These are phyloP conservation scores for Orbilia oligospora DNA, from an alignment of 2,329 filamentous ascomycete species.

Conservation along the genomic window DNA sequence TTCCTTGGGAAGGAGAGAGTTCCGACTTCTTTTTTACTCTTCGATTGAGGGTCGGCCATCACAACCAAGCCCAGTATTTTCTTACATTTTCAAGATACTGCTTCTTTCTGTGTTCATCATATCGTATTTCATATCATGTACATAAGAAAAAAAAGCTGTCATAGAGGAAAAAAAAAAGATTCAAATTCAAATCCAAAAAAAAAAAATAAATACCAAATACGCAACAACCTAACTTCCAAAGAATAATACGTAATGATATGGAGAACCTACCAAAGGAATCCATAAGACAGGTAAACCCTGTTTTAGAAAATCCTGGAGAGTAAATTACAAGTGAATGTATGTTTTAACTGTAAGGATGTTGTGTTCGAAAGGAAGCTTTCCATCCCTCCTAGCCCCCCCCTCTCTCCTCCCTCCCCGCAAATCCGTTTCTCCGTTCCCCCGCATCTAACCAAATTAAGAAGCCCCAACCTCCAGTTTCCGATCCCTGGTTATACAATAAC, in stretches of 20 bases:
- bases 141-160: constrained; percentile 13
- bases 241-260: not conserved
- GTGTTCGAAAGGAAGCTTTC: not conserved
- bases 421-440: constrained; percentile 35
- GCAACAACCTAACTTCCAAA: not conserved
- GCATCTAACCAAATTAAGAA: constrained; percentile 46
- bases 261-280: not conserved
- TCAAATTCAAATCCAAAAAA: not conserved
- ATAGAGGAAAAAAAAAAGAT: constrained; percentile 1
- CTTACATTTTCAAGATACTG: not conserved
- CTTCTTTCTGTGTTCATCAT: not conserved
- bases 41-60: not conserved
- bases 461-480: constrained; percentile 26
- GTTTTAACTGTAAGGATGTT: too few relatives aligned
- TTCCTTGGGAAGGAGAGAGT: constrained; percentile 1
- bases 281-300: not conserved
- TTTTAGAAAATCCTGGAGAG: not conserved
- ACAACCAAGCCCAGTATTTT: not conserved
- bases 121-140: not conserved
- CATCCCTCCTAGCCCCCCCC: not conserved
- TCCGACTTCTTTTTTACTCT: not conserved
- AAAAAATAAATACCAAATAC: constrained; percentile 1
- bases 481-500: constrained; percentile 30
- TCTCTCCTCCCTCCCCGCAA: constrained; percentile 13
- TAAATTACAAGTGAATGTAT: constrained; percentile 8